A percentile compares a stretch with the other conserved stretches of the same genome.
Conservation (phyloP, 2,329 filamentous ascomycete genomes). For the Cadophora sp. region DNA sequence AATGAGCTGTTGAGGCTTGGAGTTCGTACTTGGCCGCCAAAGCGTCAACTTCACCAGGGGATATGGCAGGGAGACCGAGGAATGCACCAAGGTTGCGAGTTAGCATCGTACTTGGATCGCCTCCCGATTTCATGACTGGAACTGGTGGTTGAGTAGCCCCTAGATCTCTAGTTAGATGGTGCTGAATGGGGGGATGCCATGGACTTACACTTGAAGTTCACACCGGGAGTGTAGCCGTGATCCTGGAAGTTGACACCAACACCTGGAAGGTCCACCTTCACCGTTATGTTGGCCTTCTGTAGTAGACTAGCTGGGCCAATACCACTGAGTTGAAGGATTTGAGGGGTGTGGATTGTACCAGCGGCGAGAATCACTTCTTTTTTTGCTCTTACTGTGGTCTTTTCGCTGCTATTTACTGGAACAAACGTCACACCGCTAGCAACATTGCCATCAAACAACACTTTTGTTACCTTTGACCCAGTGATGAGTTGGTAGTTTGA, state of each 20-base stretch:
- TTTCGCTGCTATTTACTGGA: background rate
- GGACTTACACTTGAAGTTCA: background rate
- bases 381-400: conserved; percentile 25
- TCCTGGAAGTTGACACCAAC: conserved; percentile 49
- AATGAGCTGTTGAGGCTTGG: conserved; percentile 29
- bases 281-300: conserved; percentile 41
- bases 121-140: conserved; percentile 13
- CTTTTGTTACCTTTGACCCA: background rate
- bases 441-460: background rate
- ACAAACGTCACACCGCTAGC: background rate
- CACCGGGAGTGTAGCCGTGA: conserved; percentile 32
- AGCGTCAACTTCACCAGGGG: conserved; percentile 30
- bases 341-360: conserved; percentile 41
- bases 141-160: conserved; percentile 26
- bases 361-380: conserved; percentile 48
- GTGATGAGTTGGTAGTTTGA: background rate
- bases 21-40: conserved; percentile 29
- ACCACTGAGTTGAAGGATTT: conserved; percentile 35
- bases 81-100: conserved; percentile 35
- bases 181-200: background rate
- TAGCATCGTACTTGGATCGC: background rate
- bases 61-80: conserved; percentile 35
- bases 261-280: conserved; percentile 48
- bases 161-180: background rate
- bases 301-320: conserved; percentile 44